Evolutionary conservation across 176 grass and related monocot species (phyloP).

Genomic region (maize (Zea mays)): DNA sequence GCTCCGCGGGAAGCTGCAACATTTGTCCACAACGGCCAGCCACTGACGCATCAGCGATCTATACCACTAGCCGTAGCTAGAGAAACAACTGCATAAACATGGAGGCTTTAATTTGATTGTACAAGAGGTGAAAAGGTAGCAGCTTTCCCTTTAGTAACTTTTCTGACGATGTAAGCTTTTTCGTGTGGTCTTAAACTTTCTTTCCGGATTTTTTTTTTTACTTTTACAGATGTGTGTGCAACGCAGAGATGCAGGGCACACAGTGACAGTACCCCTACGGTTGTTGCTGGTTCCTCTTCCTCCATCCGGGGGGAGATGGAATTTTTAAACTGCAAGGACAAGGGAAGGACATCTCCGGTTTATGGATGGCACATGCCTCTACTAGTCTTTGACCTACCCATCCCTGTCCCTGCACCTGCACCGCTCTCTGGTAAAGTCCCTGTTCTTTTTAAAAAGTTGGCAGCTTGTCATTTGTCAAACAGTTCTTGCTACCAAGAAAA

Average conservation of each 20-base stretch:
- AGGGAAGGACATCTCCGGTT: constrained; percentile 24
- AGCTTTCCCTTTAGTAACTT: constrained; percentile 3
- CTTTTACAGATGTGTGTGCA: neutral
- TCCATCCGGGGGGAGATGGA: neutral
- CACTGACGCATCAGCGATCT: neutral
- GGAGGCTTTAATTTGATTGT: neutral
- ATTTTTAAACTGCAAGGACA: constrained; percentile 33
- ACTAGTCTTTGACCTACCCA: constrained; percentile 11
- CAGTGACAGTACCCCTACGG: neutral
- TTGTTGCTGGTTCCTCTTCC: neutral
- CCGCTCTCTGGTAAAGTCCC: neutral
- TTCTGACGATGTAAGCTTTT: neutral
- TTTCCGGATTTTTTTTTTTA: neutral
- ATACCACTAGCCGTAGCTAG: neutral
- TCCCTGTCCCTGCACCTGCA: neutral
- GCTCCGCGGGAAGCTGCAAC: constrained; percentile 64
- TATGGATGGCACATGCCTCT: constrained; percentile 41
- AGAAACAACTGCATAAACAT: neutral
- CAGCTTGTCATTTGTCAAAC: neutral
- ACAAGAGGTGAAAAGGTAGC: constrained; percentile 9
- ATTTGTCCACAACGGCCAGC: neutral
- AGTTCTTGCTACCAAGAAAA: constrained; percentile 3
- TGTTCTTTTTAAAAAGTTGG: constrained; percentile 7
- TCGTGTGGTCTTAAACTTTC: constrained; percentile 19
- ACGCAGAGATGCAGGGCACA: constrained; percentile 6